Evolutionary conservation across 306 rosid genomes (phyloP).

Genomic region (Rosa chinensis): DNA sequence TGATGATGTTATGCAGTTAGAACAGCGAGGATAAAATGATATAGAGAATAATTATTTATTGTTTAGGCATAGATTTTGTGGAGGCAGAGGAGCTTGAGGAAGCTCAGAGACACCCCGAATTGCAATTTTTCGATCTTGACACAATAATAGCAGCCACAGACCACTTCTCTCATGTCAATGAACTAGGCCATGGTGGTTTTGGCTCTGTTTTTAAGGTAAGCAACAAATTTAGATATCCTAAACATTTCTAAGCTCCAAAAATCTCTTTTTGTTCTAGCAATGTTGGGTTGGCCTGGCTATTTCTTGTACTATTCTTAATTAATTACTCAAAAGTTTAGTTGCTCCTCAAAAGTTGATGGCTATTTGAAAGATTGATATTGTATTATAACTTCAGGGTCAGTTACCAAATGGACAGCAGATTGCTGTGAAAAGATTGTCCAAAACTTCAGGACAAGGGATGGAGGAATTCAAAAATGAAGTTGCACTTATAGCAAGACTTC

Average conservation of each 20-base stretch:
- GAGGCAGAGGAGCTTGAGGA: conserved; percentile 10
- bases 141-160: conserved; percentile 12
- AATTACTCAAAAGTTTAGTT: not conserved
- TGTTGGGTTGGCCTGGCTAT: not conserved
- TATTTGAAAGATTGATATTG: not conserved
- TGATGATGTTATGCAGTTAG: too few species aligned
- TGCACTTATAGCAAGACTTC: conserved; percentile 56
- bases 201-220: conserved; percentile 20
- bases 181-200: conserved; percentile 29
- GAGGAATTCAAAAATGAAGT: conserved; percentile 62
- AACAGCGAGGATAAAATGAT: not conserved
- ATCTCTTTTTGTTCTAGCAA: not conserved
- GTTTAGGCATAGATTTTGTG: not conserved
- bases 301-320: not conserved
- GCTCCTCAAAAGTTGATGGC: not conserved
- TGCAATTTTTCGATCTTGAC: conserved; percentile 23
- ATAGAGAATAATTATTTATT: not conserved
- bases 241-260: not conserved
- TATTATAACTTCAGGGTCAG: conserved; percentile 5
- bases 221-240: not conserved
- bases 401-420: conserved; percentile 10
- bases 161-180: conserved; percentile 5
- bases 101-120: conserved; percentile 32
- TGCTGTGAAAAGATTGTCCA: conserved; percentile 52
- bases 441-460: conserved; percentile 50